Evolutionary conservation across 805 yeast genomes (phyloP).

Genomic region (Barnettozyma salicaria): DNA sequence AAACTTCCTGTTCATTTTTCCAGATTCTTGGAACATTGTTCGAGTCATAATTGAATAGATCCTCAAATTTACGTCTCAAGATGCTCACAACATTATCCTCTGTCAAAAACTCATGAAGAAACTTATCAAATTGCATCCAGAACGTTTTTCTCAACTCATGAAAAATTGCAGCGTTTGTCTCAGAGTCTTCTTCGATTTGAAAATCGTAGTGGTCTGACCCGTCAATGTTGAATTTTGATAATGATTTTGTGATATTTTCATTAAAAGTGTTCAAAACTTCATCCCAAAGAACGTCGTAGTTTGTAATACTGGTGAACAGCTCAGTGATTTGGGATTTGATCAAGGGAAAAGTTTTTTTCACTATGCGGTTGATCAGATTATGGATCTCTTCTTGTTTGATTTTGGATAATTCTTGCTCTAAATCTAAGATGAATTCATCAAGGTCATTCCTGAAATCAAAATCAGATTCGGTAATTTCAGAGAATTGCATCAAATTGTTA

Average conservation of each 20-base stretch:
- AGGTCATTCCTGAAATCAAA: constrained; percentile 32
- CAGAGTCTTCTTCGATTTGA: constrained; percentile 50
- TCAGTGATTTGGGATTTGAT: constrained; percentile 48
- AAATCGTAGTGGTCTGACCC: constrained; percentile 46
- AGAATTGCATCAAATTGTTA: constrained; percentile 14
- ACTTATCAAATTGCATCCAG: constrained; percentile 60
- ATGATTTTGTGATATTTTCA: constrained; percentile 24
- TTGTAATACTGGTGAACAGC: constrained; percentile 42
- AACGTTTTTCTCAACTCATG: constrained; percentile 44
- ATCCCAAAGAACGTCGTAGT: constrained; percentile 52
- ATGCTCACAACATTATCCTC: constrained; percentile 61
- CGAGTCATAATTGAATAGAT: constrained; percentile 73
- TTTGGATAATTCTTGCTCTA: constrained; percentile 24
- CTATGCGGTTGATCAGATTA: constrained; percentile 34
- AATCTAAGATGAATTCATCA: constrained; percentile 25
- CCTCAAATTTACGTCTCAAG: constrained; percentile 78
- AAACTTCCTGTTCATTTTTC: constrained; percentile 69
- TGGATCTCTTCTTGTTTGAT: constrained; percentile 24
- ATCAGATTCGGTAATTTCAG: constrained; percentile 12
- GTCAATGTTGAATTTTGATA: constrained; percentile 27
- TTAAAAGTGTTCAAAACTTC: constrained; percentile 41
- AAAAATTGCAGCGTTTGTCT: constrained; percentile 36
- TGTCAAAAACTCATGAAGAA: constrained; percentile 54
- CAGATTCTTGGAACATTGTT: constrained; percentile 79
- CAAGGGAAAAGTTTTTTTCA: constrained; percentile 40